Evolutionary conservation across 306 rosid genomes (phyloP).

Genomic region (Gillenia trifoliata): DNA sequence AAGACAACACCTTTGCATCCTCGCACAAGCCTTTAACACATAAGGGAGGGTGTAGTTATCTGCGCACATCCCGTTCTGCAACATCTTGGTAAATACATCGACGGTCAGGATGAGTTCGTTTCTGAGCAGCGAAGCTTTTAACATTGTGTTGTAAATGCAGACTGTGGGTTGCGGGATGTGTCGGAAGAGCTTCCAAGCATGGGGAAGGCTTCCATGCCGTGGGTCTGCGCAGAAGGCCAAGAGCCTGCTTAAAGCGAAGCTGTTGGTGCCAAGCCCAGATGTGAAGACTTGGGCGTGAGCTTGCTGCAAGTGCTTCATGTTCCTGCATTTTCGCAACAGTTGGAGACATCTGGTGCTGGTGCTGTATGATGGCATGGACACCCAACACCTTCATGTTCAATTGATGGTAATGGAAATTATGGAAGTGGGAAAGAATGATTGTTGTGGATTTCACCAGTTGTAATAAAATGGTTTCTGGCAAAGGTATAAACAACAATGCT

Average conservation of each 20-base stretch:
- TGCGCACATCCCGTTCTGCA: slow-evolving; percentile 35
- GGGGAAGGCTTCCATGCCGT: slow-evolving; percentile 30
- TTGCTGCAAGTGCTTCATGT: slow-evolving; percentile 58
- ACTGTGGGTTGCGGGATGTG: slow-evolving; percentile 54
- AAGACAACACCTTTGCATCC: slow-evolving; percentile 16
- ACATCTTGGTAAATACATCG: slow-evolving; percentile 29
- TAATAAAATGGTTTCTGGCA: accelerated
- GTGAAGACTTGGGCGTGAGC: slow-evolving; percentile 62
- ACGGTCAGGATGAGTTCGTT: slow-evolving; percentile 30
- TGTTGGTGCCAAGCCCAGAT: slow-evolving; percentile 38
- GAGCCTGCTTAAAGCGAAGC: slow-evolving; percentile 60
- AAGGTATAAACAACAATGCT: neutral
- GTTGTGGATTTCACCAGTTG: neutral
- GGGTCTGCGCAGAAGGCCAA: slow-evolving; percentile 57
- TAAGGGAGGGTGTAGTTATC: slow-evolving; percentile 67
- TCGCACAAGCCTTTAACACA: slow-evolving; percentile 52
- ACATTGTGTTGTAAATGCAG: slow-evolving; percentile 57
- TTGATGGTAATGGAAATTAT: neutral
- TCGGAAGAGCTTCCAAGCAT: slow-evolving; percentile 51
- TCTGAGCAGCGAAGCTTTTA: slow-evolving; percentile 42
- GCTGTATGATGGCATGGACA: slow-evolving; percentile 29
- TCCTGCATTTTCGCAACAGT: slow-evolving; percentile 56
- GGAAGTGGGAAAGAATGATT: neutral
- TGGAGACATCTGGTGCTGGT: slow-evolving; percentile 35
- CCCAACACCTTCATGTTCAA: neutral